A percentile compares a stretch with the other conserved stretches of the same genome.
Conservation (phyloP, 345 rosid genomes). For the Salix viminalis region DNA sequence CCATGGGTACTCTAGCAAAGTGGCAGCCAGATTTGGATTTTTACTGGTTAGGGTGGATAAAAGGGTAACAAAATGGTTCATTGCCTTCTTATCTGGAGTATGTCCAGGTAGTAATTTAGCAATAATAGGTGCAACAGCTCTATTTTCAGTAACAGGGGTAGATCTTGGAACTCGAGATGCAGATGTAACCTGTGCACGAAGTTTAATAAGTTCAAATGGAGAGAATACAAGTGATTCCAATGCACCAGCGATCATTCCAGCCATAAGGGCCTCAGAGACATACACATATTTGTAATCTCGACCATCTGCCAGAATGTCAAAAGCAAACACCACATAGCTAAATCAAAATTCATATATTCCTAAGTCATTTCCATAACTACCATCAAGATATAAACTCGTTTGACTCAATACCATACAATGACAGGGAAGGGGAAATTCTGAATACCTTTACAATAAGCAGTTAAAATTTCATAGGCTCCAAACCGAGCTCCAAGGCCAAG, state of each 20-base stretch:
- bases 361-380: neutral
- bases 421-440: neutral
- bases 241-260: slow-evolving; percentile 81
- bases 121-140: slow-evolving; percentile 39
- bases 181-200: slow-evolving; percentile 70
- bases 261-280: slow-evolving; percentile 68
- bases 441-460: slow-evolving; percentile 79
- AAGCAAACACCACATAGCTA: neutral
- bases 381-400: neutral
- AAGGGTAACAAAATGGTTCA: slow-evolving; percentile 58
- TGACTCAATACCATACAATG: neutral
- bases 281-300: slow-evolving; percentile 64
- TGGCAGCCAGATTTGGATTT: slow-evolving; percentile 55
- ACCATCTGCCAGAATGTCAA: slow-evolving; percentile 55
- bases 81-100: slow-evolving; percentile 56
- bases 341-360: neutral
- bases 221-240: slow-evolving; percentile 59
- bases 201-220: slow-evolving; percentile 80
- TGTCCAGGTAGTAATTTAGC: slow-evolving; percentile 51
- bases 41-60: slow-evolving; percentile 66
- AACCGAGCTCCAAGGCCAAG: slow-evolving; percentile 73
- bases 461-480: slow-evolving; percentile 72
- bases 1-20: slow-evolving; percentile 83
- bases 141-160: slow-evolving; percentile 26
- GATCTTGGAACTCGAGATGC: slow-evolving; percentile 51